Evolutionary conservation across 2,329 filamentous ascomycete genomes (phyloP).

Genomic region (Fusarium citri): DNA sequence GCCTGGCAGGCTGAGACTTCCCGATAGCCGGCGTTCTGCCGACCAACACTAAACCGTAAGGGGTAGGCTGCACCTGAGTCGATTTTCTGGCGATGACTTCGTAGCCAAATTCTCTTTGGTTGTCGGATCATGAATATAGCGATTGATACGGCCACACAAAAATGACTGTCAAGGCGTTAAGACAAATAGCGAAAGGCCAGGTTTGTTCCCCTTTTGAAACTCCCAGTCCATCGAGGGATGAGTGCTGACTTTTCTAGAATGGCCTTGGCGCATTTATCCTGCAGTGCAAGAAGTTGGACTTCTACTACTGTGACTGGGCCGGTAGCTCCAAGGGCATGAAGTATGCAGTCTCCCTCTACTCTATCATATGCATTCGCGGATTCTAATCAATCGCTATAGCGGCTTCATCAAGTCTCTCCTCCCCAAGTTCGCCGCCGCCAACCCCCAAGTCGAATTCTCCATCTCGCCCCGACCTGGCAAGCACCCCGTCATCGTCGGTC

Average conservation of each 20-base stretch:
- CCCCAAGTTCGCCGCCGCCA: constrained; percentile 78
- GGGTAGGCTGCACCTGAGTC: constrained; percentile 34
- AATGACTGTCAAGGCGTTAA: constrained; percentile 68
- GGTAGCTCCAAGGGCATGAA: constrained; percentile 96
- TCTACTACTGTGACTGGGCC: constrained; percentile 97
- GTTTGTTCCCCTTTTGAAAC: constrained; percentile 52
- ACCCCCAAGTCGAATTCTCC: constrained; percentile 91
- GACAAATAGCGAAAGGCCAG: constrained; percentile 64
- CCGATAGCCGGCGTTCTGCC: constrained; percentile 41
- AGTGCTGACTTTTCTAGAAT: constrained; percentile 70
- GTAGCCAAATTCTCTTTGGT: constrained; percentile 35
- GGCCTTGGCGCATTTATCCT: constrained; percentile 96
- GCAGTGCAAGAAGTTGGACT: constrained; percentile 94
- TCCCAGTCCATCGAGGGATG: neutral
- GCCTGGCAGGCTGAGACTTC: constrained; percentile 26
- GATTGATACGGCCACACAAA: constrained; percentile 50
- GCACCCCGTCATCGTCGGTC: constrained; percentile 88
- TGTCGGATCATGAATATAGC: constrained; percentile 46
- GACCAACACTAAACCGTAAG: constrained; percentile 42
- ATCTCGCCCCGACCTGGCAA: constrained; percentile 90
- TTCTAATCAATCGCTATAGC: constrained; percentile 61
- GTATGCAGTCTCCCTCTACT: constrained; percentile 59
- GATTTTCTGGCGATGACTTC: constrained; percentile 44
- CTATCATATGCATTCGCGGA: neutral
- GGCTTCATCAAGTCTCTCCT: constrained; percentile 84